Evolutionary conservation across 139 green algal species (phyloP).

Genomic region (Auxenochlorella pyrenoidosa): DNA sequence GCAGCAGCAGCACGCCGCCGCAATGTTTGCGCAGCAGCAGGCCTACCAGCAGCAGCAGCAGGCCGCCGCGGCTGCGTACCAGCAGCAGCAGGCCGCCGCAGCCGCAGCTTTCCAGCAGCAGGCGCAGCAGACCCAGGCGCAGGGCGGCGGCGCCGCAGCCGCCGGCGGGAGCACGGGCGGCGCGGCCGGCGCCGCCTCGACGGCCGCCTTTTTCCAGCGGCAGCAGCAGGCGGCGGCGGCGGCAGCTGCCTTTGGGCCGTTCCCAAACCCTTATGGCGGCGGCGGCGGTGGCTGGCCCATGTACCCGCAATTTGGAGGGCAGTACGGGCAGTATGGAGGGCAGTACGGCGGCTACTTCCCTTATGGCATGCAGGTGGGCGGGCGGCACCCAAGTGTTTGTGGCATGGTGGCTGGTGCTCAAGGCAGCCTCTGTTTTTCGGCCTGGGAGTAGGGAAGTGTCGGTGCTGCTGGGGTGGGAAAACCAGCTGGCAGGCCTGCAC

Average conservation of each 20-base stretch:
- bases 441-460: too few relatives aligned
- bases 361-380: conserved; percentile 15
- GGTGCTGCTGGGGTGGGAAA: too few relatives aligned
- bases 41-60: conserved; percentile 15
- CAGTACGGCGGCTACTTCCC: conserved; percentile 10
- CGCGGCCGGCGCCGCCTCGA: neutral
- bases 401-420: too few relatives aligned
- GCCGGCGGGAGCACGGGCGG: neutral
- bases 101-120: neutral
- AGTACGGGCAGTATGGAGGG: neutral
- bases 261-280: neutral
- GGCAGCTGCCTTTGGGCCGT: neutral
- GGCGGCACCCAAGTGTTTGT: too few relatives aligned
- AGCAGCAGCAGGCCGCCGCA: neutral
- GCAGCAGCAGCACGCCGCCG: neutral
- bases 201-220: neutral
- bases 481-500: too few relatives aligned
- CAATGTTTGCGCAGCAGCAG: conserved; percentile 15
- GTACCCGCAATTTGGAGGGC: conserved; percentile 5
- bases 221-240: conserved; percentile 15
- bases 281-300: neutral
- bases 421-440: too few relatives aligned
- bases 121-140: neutral
- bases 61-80: neutral
- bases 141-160: neutral